phyloP scores from a whole-genome alignment of 345 rosid genomes.

The Populus alba region DNA sequence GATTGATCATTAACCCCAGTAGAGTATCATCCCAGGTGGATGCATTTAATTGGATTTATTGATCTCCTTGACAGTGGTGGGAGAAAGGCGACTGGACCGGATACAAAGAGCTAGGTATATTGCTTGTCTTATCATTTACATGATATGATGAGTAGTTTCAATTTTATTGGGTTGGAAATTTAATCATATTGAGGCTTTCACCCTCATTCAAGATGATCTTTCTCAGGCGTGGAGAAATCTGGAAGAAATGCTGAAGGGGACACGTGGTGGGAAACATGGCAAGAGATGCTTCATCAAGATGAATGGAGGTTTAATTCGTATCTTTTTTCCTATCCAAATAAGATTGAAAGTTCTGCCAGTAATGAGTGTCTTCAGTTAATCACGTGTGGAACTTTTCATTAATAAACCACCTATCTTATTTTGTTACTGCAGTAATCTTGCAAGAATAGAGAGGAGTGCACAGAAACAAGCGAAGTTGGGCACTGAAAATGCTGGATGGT shows the following conservation, averaged over 20 bases:
- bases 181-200: slow-evolving; percentile 3
- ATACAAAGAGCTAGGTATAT: slow-evolving; percentile 93
- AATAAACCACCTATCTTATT: not conserved
- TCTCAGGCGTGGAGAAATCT: slow-evolving; percentile 92
- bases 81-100: slow-evolving; percentile 99
- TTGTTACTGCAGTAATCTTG: slow-evolving; percentile 68
- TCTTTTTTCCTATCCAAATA: not conserved
- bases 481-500: slow-evolving; percentile 95
- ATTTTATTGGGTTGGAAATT: not conserved
- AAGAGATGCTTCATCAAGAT: slow-evolving; percentile 95
- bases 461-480: slow-evolving; percentile 98
- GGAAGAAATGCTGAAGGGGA: slow-evolving; percentile 95
- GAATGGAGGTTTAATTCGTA: slow-evolving; percentile 77
- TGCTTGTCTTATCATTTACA: slow-evolving; percentile 17
- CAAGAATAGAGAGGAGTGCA: slow-evolving; percentile 97
- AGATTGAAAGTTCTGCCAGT: not conserved
- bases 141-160: not conserved
- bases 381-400: slow-evolving; percentile 1
- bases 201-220: slow-evolving; percentile 19
- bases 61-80: slow-evolving; percentile 99
- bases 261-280: slow-evolving; percentile 99
- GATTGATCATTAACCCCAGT: slow-evolving; percentile 44
- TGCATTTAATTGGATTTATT: slow-evolving; percentile 76
- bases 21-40: slow-evolving; percentile 61
- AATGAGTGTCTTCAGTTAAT: not conserved